Percentiles rank a stretch among this genome's conserved stretches.
phyloP scores from a whole-genome alignment of 2,329 filamentous ascomycete genomes.

The Xylaria polymorpha region DNA sequence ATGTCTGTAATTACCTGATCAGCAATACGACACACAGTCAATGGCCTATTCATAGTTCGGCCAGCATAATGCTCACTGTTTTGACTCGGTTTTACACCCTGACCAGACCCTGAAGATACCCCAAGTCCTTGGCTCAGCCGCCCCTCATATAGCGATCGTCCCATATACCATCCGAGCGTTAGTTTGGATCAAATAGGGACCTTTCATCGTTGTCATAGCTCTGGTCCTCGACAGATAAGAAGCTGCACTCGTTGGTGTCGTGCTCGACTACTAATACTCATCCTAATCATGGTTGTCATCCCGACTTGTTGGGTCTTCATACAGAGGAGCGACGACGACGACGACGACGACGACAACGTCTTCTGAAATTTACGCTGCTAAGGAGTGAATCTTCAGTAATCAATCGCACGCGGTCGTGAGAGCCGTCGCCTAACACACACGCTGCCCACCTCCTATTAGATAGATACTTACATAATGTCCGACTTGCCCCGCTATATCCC shows the following conservation, averaged over 20 bases:
- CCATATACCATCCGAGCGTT: background rate
- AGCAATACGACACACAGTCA: no score
- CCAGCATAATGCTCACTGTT: background rate
- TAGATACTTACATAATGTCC: background rate
- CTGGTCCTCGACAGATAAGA: background rate
- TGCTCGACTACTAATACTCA: background rate
- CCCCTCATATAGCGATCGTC: background rate
- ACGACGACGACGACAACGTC: background rate
- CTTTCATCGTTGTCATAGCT: background rate
- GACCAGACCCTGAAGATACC: background rate
- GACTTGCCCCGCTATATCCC: slow-evolving; percentile 5
- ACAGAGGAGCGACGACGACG: background rate
- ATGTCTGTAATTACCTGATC: no score
- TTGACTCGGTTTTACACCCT: background rate
- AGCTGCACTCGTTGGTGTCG: background rate
- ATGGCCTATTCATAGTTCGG: no score
- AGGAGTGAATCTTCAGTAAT: background rate
- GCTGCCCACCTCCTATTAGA: background rate
- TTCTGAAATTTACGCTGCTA: background rate
- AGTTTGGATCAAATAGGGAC: background rate
- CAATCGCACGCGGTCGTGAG: background rate
- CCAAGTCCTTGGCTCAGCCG: background rate
- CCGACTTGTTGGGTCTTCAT: background rate
- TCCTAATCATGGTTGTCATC: background rate
- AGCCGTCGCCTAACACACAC: background rate